Conservation (phyloP, 495 filamentous ascomycete genomes). For the Penicillium canescens region DNA sequence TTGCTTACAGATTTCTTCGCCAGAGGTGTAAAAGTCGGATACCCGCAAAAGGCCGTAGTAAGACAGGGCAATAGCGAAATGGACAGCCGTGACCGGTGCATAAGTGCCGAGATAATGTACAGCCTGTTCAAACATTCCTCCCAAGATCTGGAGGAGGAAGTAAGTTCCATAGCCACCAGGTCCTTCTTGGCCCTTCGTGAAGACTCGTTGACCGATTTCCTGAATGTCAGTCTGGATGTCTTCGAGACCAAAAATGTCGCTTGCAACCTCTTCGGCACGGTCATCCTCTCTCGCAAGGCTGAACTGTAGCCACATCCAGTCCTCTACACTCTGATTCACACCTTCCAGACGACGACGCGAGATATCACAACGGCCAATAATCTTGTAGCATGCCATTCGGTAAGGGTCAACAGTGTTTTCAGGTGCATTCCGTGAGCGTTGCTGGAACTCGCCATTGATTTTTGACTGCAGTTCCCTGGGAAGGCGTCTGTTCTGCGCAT, state of each 20-base stretch:
- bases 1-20: conserved; percentile 69
- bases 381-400: conserved; percentile 95
- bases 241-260: conserved; percentile 83
- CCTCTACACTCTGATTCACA: conserved; percentile 78
- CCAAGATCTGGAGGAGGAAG: conserved; percentile 87
- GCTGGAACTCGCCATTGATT: conserved; percentile 86
- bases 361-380: conserved; percentile 93
- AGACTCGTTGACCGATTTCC: conserved; percentile 88
- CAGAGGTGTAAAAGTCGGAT: conserved; percentile 66
- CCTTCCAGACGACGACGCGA: conserved; percentile 75
- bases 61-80: conserved; percentile 86
- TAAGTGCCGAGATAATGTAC: conserved; percentile 86
- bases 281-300: conserved; percentile 86
- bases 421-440: conserved; percentile 76
- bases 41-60: conserved; percentile 92
- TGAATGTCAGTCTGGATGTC: conserved; percentile 81
- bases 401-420: conserved; percentile 92
- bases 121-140: conserved; percentile 94
- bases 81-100: conserved; percentile 87
- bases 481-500: conserved; percentile 69
- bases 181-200: conserved; percentile 68
- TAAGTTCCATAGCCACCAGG: conserved; percentile 81
- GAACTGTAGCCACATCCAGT: conserved; percentile 98
- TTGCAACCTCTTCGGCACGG: conserved; percentile 76
- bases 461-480: conserved; percentile 76